Conservation (phyloP, 2,329 filamentous ascomycete species). For the Dactylellina parvicollis region DNA sequence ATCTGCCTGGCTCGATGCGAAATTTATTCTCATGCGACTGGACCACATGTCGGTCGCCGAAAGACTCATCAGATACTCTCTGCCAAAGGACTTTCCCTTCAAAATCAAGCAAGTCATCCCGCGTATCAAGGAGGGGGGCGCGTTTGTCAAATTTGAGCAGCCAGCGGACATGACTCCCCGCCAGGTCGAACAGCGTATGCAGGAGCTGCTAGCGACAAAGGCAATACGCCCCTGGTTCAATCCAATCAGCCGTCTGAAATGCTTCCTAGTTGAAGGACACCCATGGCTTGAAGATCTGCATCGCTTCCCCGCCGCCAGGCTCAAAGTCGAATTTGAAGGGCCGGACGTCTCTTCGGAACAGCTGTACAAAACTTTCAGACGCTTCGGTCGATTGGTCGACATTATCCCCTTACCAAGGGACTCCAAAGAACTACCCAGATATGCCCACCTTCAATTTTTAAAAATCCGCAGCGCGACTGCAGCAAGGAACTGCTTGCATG, state of each 20-base stretch:
- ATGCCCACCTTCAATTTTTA: slow-evolving; percentile 80
- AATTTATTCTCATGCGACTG: slow-evolving; percentile 67
- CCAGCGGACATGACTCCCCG: slow-evolving; percentile 62
- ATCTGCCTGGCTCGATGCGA: slow-evolving; percentile 67
- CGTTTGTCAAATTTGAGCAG: slow-evolving; percentile 84
- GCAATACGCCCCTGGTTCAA: slow-evolving; percentile 91
- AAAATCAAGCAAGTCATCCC: slow-evolving; percentile 84
- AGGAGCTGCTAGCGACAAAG: slow-evolving; percentile 72
- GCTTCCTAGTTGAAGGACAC: slow-evolving; percentile 78
- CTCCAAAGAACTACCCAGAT: slow-evolving; percentile 84
- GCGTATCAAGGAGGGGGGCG: slow-evolving; percentile 87
- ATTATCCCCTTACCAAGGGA: slow-evolving; percentile 84
- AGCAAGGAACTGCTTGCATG: slow-evolving; percentile 92
- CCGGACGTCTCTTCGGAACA: slow-evolving; percentile 86
- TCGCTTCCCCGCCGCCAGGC: slow-evolving; percentile 76
- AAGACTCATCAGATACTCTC: slow-evolving; percentile 70
- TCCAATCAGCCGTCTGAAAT: slow-evolving; percentile 76
- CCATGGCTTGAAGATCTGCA: slow-evolving; percentile 96
- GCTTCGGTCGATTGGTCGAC: slow-evolving; percentile 88
- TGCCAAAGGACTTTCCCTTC: slow-evolving; percentile 65
- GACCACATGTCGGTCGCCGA: slow-evolving; percentile 65
- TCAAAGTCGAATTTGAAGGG: slow-evolving; percentile 85
- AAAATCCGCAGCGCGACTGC: slow-evolving; percentile 80
- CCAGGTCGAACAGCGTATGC: slow-evolving; percentile 71
- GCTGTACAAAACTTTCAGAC: slow-evolving; percentile 85